phyloP scores from a whole-genome alignment of 2,329 filamentous ascomycete genomes.

The Fusarium sp. region DNA sequence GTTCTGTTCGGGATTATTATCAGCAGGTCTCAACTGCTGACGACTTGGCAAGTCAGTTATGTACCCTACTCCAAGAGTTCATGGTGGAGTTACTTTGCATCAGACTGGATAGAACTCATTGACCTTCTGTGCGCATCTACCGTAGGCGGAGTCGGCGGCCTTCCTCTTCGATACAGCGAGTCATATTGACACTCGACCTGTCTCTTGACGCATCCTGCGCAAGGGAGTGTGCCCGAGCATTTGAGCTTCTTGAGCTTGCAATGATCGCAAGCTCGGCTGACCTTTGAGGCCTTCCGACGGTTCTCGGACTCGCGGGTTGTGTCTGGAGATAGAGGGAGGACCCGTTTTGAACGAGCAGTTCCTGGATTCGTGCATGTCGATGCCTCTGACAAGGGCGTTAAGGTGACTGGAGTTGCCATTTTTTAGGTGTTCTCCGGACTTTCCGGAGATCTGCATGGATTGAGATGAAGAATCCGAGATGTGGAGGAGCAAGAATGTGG shows the following conservation, averaged over 20 bases:
- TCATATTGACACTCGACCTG: conserved; percentile 53
- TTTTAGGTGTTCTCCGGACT: conserved; percentile 12
- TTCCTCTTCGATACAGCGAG: conserved; percentile 53
- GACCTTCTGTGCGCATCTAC: conserved; percentile 7
- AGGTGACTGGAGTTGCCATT: conserved; percentile 25
- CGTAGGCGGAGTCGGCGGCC: conserved; percentile 54
- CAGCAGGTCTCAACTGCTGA: not conserved
- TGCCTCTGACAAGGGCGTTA: conserved; percentile 35
- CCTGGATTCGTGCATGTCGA: conserved; percentile 19
- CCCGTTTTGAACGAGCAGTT: conserved; percentile 21
- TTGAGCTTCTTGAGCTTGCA: conserved; percentile 57
- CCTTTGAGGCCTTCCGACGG: conserved; percentile 37
- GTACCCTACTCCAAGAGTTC: not conserved
- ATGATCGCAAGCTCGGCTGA: conserved; percentile 55
- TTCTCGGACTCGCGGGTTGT: conserved; percentile 28
- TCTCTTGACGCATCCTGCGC: conserved; percentile 50
- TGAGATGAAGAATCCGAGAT: conserved; percentile 12
- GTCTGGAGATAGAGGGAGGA: conserved; percentile 25
- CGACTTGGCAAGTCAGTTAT: not conserved
- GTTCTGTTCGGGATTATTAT: not conserved
- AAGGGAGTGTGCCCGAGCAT: conserved; percentile 56
- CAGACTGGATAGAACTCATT: conserved; percentile 32
- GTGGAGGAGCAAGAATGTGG: conserved; percentile 1
- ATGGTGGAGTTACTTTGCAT: not conserved
- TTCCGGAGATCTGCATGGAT: conserved; percentile 28